phyloP scores from a whole-genome alignment of 2,329 filamentous ascomycete species.

The Lachnellula hyalina region DNA sequence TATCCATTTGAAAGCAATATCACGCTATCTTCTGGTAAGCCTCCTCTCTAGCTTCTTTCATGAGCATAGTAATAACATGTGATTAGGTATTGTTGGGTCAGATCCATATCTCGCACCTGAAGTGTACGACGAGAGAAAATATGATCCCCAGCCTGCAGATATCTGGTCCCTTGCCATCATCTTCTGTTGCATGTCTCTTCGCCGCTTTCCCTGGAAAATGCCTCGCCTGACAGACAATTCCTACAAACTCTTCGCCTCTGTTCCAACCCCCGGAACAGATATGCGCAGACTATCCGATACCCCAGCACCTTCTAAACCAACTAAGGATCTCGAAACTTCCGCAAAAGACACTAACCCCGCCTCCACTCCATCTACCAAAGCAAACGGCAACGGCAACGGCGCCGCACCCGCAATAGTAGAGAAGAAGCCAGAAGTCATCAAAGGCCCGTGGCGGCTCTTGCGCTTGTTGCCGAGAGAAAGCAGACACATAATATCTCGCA shows the following conservation, averaged over 20 bases:
- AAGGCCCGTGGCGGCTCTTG: conserved; percentile 86
- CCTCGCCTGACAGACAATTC: conserved; percentile 89
- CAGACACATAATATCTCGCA: conserved; percentile 80
- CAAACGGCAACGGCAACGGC: conserved; percentile 1
- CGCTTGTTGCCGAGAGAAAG: conserved; percentile 84
- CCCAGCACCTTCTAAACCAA: conserved; percentile 23
- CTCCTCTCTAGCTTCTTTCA: neutral
- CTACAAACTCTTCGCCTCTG: conserved; percentile 84
- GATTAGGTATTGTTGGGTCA: conserved; percentile 67
- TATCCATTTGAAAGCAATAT: conserved; percentile 94
- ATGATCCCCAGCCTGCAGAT: conserved; percentile 89
- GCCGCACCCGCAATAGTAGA: conserved; percentile 36
- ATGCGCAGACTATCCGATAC: conserved; percentile 21
- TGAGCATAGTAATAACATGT: conserved; percentile 6
- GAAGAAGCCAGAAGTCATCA: conserved; percentile 67
- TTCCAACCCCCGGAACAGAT: conserved; percentile 65
- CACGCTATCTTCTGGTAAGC: conserved; percentile 72
- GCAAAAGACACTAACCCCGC: conserved; percentile 19
- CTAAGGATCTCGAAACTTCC: conserved; percentile 18
- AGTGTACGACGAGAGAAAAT: conserved; percentile 89
- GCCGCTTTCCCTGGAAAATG: conserved; percentile 95
- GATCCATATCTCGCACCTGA: conserved; percentile 96
- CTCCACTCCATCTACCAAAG: conserved; percentile 13
- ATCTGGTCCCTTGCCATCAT: conserved; percentile 99
- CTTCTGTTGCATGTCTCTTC: conserved; percentile 96